Evolutionary conservation across 1,139 yeast genomes (phyloP).

Genomic region (Kodamaea plutei): DNA sequence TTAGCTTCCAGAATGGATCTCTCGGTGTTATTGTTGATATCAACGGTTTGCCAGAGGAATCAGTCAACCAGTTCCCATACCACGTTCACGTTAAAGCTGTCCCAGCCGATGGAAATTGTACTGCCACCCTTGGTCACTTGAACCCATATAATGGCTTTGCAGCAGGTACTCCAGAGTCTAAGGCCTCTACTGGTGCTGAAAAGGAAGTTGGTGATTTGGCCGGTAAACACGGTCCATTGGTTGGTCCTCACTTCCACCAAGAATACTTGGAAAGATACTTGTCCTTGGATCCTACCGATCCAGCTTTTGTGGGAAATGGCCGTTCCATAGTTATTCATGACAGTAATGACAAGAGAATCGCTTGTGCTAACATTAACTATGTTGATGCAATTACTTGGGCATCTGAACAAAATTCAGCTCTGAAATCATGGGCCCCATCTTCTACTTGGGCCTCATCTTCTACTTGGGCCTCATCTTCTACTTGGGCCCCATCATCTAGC

Average conservation of each 20-base stretch:
- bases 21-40: constrained; percentile 34
- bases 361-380: too few species aligned
- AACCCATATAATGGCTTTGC: constrained; percentile 30
- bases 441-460: too few species aligned
- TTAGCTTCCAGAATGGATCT: constrained; percentile 28
- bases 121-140: constrained; percentile 41
- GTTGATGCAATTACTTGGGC: too few species aligned
- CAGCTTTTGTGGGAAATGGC: constrained; percentile 31
- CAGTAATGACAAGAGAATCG: constrained; percentile 28
- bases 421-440: too few species aligned
- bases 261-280: too few species aligned
- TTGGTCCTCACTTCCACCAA: constrained; percentile 19
- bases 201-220: too few species aligned
- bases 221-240: constrained; percentile 36
- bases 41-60: too few species aligned
- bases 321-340: constrained; percentile 38
- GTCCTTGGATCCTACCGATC: constrained; percentile 32
- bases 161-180: constrained; percentile 18
- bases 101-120: constrained; percentile 37
- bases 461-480: too few species aligned
- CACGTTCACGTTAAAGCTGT: constrained; percentile 38
- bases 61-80: constrained; percentile 37
- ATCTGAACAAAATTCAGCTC: too few species aligned
- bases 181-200: constrained; percentile 12
- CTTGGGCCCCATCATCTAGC: too few species aligned